Conservation (phyloP, 2,329 filamentous ascomycete species). For the Aspergillus jensenii region DNA sequence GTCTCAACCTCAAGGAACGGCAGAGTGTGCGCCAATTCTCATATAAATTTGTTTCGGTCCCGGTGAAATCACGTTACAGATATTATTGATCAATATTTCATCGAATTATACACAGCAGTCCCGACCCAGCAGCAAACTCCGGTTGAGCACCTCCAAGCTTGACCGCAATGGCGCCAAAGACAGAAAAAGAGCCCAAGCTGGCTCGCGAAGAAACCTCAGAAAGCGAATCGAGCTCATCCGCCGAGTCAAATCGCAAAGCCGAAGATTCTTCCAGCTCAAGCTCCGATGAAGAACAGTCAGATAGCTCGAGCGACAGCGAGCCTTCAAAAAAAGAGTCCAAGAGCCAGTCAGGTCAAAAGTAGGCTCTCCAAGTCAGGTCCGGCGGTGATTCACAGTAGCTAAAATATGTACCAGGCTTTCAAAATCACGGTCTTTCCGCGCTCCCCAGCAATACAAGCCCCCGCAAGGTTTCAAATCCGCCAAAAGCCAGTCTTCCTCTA, state of each 20-base stretch:
- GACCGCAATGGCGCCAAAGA: conserved; percentile 25
- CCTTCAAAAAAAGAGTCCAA: conserved; percentile 7
- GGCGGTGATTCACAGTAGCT: conserved; percentile 1
- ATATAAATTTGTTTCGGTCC: neutral
- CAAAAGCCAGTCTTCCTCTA: conserved; percentile 35
- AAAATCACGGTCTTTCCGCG: conserved; percentile 19
- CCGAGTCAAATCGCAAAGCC: neutral
- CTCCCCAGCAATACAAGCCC: conserved; percentile 40
- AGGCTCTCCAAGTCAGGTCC: neutral
- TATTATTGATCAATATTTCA: neutral
- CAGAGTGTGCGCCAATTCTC: neutral
- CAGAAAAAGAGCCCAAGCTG: conserved; percentile 22
- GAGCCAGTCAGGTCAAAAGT: conserved; percentile 7
- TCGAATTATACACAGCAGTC: neutral
- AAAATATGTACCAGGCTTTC: conserved; percentile 9
- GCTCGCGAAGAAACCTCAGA: conserved; percentile 17
- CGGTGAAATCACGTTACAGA: too few species aligned
- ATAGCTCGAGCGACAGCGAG: conserved; percentile 17
- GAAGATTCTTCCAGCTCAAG: conserved; percentile 11
- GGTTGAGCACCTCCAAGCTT: neutral
- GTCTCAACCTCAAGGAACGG: neutral
- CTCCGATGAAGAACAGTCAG: conserved; percentile 10
- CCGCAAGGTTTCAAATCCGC: conserved; percentile 44
- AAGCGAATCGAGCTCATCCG: conserved; percentile 15
- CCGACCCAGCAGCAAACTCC: neutral